Conservation (phyloP, 2,329 filamentous ascomycete genomes). For the Verticillium klebahnii region DNA sequence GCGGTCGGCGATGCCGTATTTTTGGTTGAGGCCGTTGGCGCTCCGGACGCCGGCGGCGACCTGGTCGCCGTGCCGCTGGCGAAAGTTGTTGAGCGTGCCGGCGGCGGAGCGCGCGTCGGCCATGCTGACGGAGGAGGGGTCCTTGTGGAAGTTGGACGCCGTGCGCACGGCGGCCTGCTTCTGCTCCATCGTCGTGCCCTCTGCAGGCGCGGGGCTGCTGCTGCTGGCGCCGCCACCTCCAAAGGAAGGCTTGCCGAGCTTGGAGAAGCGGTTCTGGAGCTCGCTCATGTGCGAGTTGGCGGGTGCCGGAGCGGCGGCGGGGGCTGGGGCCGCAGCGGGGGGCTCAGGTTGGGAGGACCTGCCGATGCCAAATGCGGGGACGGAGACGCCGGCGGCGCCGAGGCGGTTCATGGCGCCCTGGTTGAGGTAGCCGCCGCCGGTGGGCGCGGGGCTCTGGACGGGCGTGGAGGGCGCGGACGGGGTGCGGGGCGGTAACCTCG, state of each 20-base stretch:
- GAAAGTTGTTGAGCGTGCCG: constrained; percentile 62
- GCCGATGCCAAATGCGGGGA: constrained; percentile 73
- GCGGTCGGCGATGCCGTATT: constrained; percentile 49
- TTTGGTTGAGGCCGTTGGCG: constrained; percentile 55
- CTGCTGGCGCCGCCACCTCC: neutral
- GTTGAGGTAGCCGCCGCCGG: constrained; percentile 34
- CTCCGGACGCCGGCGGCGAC: constrained; percentile 55
- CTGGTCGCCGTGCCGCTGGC: constrained; percentile 65
- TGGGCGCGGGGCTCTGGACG: constrained; percentile 18
- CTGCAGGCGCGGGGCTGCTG: constrained; percentile 19
- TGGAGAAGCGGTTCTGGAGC: constrained; percentile 63
- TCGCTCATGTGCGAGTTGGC: constrained; percentile 50
- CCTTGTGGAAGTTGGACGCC: constrained; percentile 52
- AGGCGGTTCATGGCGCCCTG: constrained; percentile 61
- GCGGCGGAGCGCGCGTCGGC: constrained; percentile 55
- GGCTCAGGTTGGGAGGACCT: constrained; percentile 16
- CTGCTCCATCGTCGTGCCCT: constrained; percentile 60
- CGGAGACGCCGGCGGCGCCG: constrained; percentile 69
- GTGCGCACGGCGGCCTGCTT: constrained; percentile 61
- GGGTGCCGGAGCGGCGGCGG: constrained; percentile 20
- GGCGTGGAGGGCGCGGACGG: constrained; percentile 22
- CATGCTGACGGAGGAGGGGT: constrained; percentile 57
- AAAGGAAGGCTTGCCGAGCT: constrained; percentile 36
- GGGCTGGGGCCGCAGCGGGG: constrained; percentile 20
- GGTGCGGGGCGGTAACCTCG: constrained; percentile 54